phyloP scores from a whole-genome alignment of 768 basidiomycete species.

The Galerina marginata region DNA sequence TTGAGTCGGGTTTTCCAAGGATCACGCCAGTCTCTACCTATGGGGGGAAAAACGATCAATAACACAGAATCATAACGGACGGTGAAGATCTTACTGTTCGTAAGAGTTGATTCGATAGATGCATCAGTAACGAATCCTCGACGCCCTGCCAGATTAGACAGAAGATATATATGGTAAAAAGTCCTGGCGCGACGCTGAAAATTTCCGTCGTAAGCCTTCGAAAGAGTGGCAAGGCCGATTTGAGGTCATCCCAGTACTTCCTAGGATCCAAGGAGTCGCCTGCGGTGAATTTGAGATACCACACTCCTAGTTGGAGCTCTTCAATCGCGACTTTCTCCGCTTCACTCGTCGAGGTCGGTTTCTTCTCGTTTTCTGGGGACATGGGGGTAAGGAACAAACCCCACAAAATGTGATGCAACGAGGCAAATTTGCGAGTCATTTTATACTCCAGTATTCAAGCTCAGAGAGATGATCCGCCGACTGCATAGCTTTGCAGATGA shows the following conservation, averaged over 20 bases:
- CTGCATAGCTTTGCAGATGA: too few species aligned
- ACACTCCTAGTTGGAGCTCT: constrained; percentile 14
- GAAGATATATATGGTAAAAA: constrained; percentile 8
- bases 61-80: neutral
- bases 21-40: constrained; percentile 7
- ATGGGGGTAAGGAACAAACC: too few species aligned
- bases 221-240: constrained; percentile 1
- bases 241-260: constrained; percentile 6
- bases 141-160: constrained; percentile 13
- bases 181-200: constrained; percentile 7
- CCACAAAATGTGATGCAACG: too few species aligned
- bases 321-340: neutral
- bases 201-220: constrained; percentile 8
- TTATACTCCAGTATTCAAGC: too few species aligned
- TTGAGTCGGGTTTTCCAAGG: neutral
- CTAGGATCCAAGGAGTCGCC: neutral
- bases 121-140: constrained; percentile 15
- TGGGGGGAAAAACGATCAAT: neutral
- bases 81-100: constrained; percentile 4
- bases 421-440: too few species aligned
- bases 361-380: neutral
- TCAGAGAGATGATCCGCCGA: too few species aligned
- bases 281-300: constrained; percentile 9
- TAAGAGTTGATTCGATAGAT: constrained; percentile 14
- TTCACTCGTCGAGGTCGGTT: neutral